A percentile compares a stretch with the other conserved stretches of the same genome.
phyloP scores from a whole-genome alignment of 345 rosid genomes.

The Nephelium lappaceum region DNA sequence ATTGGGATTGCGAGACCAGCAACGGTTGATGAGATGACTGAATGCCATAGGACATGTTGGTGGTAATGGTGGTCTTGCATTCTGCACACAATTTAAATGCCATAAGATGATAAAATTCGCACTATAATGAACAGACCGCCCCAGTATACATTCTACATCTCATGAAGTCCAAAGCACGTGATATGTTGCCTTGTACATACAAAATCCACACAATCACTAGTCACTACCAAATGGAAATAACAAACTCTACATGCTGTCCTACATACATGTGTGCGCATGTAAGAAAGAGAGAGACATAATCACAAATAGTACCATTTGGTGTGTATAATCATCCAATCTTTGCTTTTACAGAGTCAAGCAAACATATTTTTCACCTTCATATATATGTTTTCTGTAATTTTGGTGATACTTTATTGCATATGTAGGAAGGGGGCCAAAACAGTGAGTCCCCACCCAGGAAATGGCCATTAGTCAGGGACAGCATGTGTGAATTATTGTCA shows the following conservation, averaged over 20 bases:
- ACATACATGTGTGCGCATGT: not conserved
- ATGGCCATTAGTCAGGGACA: not conserved
- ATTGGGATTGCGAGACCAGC: conserved; percentile 69
- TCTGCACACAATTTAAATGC: conserved; percentile 41
- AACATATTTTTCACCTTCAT: not conserved
- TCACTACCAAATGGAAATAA: not conserved
- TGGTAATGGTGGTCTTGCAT: conserved; percentile 74
- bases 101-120: not conserved
- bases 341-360: not conserved
- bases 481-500: not conserved
- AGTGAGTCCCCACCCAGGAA: not conserved
- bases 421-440: not conserved
- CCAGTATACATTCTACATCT: not conserved
- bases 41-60: conserved; percentile 56
- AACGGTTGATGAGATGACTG: conserved; percentile 52
- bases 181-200: not conserved
- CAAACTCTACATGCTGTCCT: not conserved
- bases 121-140: not conserved
- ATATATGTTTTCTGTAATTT: not conserved
- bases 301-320: not conserved
- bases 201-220: not conserved
- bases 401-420: not conserved
- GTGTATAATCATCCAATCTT: not conserved
- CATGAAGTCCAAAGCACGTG: not conserved
- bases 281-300: not conserved